Evolutionary conservation across 2,329 filamentous ascomycete species (phyloP).

Genomic region (Aspergillus bombycis): DNA sequence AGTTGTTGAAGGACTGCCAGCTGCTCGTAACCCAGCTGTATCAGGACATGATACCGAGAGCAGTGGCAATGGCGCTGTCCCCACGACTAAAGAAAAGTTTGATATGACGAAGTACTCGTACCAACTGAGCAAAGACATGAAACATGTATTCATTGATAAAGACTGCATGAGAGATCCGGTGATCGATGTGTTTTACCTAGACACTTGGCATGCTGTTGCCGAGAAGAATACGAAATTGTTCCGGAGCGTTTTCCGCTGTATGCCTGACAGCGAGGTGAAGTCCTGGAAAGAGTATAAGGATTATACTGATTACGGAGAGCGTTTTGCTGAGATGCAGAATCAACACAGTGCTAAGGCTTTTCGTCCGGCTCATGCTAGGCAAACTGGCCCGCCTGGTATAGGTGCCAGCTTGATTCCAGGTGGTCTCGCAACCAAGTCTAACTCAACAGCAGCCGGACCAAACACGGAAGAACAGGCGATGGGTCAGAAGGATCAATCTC

Average conservation of each 20-base stretch:
- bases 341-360: constrained; percentile 54
- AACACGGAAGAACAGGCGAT: constrained; percentile 33
- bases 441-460: constrained; percentile 28
- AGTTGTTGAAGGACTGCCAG: constrained; percentile 27
- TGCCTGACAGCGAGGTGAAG: constrained; percentile 92
- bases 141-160: constrained; percentile 73
- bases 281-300: constrained; percentile 94
- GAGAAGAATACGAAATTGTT: constrained; percentile 96
- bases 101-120: constrained; percentile 55
- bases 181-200: constrained; percentile 77
- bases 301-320: constrained; percentile 74
- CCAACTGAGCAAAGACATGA: constrained; percentile 66
- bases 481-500: constrained; percentile 33
- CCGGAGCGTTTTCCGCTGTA: constrained; percentile 90
- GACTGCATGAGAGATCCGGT: constrained; percentile 96
- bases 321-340: constrained; percentile 72
- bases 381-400: constrained; percentile 43
- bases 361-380: constrained; percentile 47
- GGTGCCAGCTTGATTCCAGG: constrained; percentile 23
- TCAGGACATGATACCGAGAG: constrained; percentile 78
- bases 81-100: constrained; percentile 40
- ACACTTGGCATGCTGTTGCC: constrained; percentile 84
- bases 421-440: constrained; percentile 29
- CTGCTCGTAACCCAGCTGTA: constrained; percentile 65
- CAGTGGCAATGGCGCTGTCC: constrained; percentile 72